Conservation (phyloP, 441 rosid genomes). For the Jatropha podagrica region DNA sequence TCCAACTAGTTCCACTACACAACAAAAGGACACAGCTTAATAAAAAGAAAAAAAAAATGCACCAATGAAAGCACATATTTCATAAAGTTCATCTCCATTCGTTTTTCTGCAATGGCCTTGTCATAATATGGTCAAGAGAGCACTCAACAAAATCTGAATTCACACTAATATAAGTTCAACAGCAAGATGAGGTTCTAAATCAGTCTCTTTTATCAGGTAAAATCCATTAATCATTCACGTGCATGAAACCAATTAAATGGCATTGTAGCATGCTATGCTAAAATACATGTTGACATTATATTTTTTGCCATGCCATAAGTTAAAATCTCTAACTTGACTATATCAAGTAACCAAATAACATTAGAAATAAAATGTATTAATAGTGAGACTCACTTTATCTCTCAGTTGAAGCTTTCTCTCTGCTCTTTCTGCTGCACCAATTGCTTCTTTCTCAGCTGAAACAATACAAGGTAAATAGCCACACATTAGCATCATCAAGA, state of each 20-base stretch:
- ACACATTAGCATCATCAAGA: conserved; percentile 7
- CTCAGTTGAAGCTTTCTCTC: conserved; percentile 80
- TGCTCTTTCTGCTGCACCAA: conserved; percentile 83
- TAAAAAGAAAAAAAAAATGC: neutral
- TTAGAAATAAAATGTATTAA: too few relatives aligned
- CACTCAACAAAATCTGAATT: neutral
- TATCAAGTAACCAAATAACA: too few relatives aligned
- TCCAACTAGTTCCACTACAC: neutral
- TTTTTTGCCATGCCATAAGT: too few relatives aligned
- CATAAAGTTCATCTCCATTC: neutral
- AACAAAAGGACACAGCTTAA: neutral
- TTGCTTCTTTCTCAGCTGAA: conserved; percentile 94
- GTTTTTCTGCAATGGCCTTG: neutral
- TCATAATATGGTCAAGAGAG: neutral
- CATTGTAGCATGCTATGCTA: neutral
- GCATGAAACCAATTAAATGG: neutral
- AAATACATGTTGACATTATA: neutral
- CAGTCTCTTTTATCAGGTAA: neutral
- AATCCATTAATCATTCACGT: neutral
- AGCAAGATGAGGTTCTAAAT: neutral
- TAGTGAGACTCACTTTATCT: conserved; percentile 61
- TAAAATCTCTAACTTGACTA: too few relatives aligned
- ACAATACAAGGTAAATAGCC: conserved; percentile 13
- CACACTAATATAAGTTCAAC: neutral
- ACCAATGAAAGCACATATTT: neutral